phyloP scores from a whole-genome alignment of 495 filamentous ascomycete species.

The Hypoxylon intermedium region DNA sequence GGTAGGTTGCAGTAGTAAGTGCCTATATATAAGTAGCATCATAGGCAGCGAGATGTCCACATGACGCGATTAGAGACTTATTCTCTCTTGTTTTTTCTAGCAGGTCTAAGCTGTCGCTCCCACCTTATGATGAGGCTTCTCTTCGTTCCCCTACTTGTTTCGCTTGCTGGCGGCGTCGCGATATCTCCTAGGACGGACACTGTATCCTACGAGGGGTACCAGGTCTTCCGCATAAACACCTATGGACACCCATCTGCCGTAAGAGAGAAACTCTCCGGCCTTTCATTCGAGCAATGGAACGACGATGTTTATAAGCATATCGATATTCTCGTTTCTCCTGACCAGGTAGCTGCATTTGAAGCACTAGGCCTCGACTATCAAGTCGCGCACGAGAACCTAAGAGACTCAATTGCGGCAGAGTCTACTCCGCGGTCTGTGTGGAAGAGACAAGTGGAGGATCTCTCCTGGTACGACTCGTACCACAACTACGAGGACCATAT shows the following conservation, averaged over 20 bases:
- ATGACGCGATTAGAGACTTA: no score
- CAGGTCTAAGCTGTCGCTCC: background rate
- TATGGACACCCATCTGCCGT: conserved; percentile 26
- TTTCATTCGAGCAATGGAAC: conserved; percentile 41
- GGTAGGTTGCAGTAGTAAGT: background rate
- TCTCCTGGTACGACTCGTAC: conserved; percentile 56
- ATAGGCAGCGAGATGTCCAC: no score
- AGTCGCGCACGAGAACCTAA: conserved; percentile 55
- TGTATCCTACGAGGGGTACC: conserved; percentile 48
- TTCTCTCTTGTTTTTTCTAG: no score
- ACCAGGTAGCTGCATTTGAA: conserved; percentile 45
- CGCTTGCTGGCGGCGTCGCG: conserved; percentile 4
- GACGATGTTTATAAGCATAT: conserved; percentile 38
- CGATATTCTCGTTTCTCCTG: conserved; percentile 50
- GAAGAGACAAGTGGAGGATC: conserved; percentile 27
- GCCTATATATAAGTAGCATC: background rate
- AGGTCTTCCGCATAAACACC: conserved; percentile 48
- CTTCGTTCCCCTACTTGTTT: background rate
- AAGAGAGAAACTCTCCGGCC: conserved; percentile 40
- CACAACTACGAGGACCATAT: conserved; percentile 56
- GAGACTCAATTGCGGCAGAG: conserved; percentile 50
- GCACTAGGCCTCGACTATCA: conserved; percentile 42
- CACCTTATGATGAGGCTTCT: conserved; percentile 2
- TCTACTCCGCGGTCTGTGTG: conserved; percentile 3
- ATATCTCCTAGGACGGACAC: background rate